Evolutionary conservation across 192 early-diverging fungal species (phyloP).

Genomic region (Geosiphon pyriformis): DNA sequence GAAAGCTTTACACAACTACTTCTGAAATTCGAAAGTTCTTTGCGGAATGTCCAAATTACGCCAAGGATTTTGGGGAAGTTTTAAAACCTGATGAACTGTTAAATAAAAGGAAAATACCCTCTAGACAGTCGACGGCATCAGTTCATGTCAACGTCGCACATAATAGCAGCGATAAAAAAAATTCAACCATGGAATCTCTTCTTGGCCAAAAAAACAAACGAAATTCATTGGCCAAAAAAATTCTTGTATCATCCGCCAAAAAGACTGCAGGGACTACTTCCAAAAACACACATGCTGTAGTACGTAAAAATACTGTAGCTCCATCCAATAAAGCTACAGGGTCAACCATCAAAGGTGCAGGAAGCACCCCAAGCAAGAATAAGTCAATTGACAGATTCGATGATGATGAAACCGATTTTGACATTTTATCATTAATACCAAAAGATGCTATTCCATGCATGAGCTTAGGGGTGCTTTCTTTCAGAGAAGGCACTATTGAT

Average conservation of each 20-base stretch:
- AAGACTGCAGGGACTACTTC: not conserved
- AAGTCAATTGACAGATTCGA: not conserved
- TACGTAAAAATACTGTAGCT: not conserved
- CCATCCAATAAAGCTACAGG: not conserved
- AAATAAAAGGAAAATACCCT: not conserved
- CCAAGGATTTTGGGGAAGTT: slow-evolving; percentile 10
- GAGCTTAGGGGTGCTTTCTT: slow-evolving; percentile 5
- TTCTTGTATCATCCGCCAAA: not conserved
- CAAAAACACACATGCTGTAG: too few relatives aligned
- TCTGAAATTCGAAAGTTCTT: slow-evolving; percentile 19
- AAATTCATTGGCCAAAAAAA: not conserved
- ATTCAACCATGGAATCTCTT: not conserved
- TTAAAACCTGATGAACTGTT: slow-evolving; percentile 14
- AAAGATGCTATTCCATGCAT: slow-evolving; percentile 14
- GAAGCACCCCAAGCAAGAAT: not conserved
- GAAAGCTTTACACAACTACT: not conserved
- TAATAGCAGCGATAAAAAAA: not conserved
- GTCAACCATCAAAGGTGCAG: not conserved
- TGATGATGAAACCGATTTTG: slow-evolving; percentile 3
- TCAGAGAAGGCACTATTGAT: slow-evolving; percentile 19
- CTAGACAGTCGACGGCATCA: not conserved
- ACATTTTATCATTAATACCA: slow-evolving; percentile 14
- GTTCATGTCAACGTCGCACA: not conserved
- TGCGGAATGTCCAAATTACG: slow-evolving; percentile 2
- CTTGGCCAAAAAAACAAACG: not conserved